phyloP scores from a whole-genome alignment of 805 yeast species.

The Starmerella cellae region DNA sequence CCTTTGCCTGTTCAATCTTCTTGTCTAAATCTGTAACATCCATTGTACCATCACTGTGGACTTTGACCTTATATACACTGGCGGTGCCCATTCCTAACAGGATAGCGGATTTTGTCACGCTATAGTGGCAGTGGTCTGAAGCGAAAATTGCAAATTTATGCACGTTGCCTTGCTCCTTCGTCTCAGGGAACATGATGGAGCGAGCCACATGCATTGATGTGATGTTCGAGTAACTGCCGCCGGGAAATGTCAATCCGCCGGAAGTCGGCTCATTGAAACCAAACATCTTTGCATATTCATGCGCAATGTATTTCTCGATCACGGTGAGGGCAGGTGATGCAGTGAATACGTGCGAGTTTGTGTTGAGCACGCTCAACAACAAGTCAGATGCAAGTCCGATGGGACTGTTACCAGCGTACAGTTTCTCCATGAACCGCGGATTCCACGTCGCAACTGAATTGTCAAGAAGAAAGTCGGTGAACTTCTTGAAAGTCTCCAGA shows the following conservation, averaged over 20 bases:
- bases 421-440: conserved; percentile 70
- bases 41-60: conserved; percentile 46
- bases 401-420: conserved; percentile 77
- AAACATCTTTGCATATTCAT: conserved; percentile 54
- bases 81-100: conserved; percentile 56
- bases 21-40: conserved; percentile 35
- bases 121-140: conserved; percentile 61
- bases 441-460: conserved; percentile 78
- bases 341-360: conserved; percentile 72
- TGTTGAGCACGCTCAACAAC: conserved; percentile 54
- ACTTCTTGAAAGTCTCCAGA: conserved; percentile 33
- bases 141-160: conserved; percentile 55
- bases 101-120: conserved; percentile 71
- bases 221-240: conserved; percentile 78
- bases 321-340: conserved; percentile 71
- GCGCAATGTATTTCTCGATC: conserved; percentile 56
- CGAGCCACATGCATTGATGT: conserved; percentile 71
- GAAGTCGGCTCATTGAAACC: conserved; percentile 40
- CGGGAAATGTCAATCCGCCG: conserved; percentile 76
- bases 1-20: conserved; percentile 33
- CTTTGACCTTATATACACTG: conserved; percentile 50
- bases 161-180: conserved; percentile 48
- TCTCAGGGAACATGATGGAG: conserved; percentile 50
- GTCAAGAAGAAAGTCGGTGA: conserved; percentile 44
- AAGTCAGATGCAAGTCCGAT: conserved; percentile 67